phyloP scores from a whole-genome alignment of 2,329 filamentous ascomycete genomes.

The Coniochaeta hoffmannii region DNA sequence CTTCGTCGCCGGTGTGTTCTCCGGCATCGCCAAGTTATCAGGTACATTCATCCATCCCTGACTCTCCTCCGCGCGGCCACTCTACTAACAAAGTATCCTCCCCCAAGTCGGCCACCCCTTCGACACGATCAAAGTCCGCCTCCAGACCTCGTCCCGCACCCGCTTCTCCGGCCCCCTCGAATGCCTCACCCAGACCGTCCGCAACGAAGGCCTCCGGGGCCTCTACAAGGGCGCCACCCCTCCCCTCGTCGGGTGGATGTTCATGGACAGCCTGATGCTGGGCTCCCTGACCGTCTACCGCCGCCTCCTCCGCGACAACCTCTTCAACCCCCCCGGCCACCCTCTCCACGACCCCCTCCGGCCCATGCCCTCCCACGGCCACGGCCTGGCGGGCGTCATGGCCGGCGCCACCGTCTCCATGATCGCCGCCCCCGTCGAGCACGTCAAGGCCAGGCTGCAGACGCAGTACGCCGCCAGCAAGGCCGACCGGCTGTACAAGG shows the following conservation, averaged over 20 bases:
- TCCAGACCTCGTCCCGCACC: constrained; percentile 72
- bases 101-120: constrained; percentile 62
- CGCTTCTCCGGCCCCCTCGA: constrained; percentile 83
- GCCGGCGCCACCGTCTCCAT: constrained; percentile 88
- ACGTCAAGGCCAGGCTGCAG: constrained; percentile 89
- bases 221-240: constrained; percentile 94
- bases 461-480: constrained; percentile 85
- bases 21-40: constrained; percentile 81
- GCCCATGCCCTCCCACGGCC: constrained; percentile 66
- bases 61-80: background rate
- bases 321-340: constrained; percentile 55
- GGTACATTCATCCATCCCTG: constrained; percentile 40
- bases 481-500: constrained; percentile 69
- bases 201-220: constrained; percentile 75
- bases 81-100: constrained; percentile 3
- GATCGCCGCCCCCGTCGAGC: constrained; percentile 88
- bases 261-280: constrained; percentile 90
- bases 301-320: constrained; percentile 68
- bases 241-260: constrained; percentile 94
- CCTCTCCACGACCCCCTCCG: constrained; percentile 23
- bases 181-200: constrained; percentile 76
- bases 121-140: constrained; percentile 92
- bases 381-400: constrained; percentile 80
- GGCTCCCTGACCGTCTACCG: constrained; percentile 89
- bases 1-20: constrained; percentile 96